A percentile compares a stretch with the other conserved stretches of the same genome.
phyloP scores from a whole-genome alignment of 2,329 filamentous ascomycete genomes.

The Parafenestella ontariensis region DNA sequence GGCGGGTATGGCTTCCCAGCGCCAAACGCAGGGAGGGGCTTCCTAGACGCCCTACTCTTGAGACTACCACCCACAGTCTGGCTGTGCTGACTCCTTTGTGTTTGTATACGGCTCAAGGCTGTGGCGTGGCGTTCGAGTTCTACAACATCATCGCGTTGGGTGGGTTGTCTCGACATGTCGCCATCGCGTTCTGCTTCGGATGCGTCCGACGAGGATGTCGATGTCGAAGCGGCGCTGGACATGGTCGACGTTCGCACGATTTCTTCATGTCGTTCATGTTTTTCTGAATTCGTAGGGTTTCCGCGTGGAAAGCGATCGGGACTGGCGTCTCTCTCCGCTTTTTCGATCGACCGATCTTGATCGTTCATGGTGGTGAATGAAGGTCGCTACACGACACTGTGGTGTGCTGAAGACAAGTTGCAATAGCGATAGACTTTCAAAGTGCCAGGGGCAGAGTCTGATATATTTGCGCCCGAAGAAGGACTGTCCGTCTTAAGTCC shows the following conservation, averaged over 20 bases:
- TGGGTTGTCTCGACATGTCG: slow-evolving; percentile 68
- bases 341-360: slow-evolving; percentile 62
- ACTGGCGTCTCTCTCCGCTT: slow-evolving; percentile 63
- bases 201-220: slow-evolving; percentile 55
- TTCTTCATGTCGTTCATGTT: slow-evolving; percentile 52
- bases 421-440: background rate
- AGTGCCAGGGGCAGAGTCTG: background rate
- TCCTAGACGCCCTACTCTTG: slow-evolving; percentile 58
- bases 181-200: slow-evolving; percentile 49
- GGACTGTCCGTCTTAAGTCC: slow-evolving; percentile 9
- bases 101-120: slow-evolving; percentile 74
- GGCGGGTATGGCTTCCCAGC: slow-evolving; percentile 78
- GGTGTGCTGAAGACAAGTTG: background rate
- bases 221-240: slow-evolving; percentile 50
- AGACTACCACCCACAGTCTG: slow-evolving; percentile 69
- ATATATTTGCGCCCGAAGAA: background rate
- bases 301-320: slow-evolving; percentile 45
- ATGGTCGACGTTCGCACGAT: slow-evolving; percentile 66
- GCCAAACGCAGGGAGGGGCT: slow-evolving; percentile 72
- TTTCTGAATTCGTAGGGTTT: slow-evolving; percentile 48
- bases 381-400: background rate
- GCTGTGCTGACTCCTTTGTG: slow-evolving; percentile 72
- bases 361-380: slow-evolving; percentile 53
- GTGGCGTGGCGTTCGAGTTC: slow-evolving; percentile 72
- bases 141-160: slow-evolving; percentile 61